Evolutionary conservation across 2,329 filamentous ascomycete species (phyloP), one percentile per base, ranked within the genome.

Genomic region (Fusarium chuoi): DNA sequence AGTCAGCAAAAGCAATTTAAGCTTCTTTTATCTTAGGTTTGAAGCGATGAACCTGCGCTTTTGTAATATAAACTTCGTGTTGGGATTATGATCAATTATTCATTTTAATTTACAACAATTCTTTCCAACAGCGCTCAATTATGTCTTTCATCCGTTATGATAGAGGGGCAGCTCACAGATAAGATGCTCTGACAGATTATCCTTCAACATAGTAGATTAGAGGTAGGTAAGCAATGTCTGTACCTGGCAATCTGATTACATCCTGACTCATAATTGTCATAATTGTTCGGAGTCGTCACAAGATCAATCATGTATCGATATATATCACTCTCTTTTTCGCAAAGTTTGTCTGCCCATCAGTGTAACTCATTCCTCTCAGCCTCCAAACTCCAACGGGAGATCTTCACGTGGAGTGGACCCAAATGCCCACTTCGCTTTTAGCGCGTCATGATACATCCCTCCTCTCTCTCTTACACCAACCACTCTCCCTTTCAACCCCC

Each of bases 341-440:
- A 28, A 48, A 28, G n/a, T 24, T 62, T 24, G 17, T 13, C 18
- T 17, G 12, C 33, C 28, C 24, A n/a, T 60, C 35, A 38, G 4
- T 48, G 22, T 13, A 15, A 63, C 24, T 63, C 22, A 26, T 54
- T 41, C 39, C 20, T 41, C n/a, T 51, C 51, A 49, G n/a, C 26
- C 45, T 46, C 22, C 30, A 41, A 39, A 48, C 33, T 54, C 52
- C 41, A 26, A 33, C 13, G 24, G 39, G 39, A 35, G 26, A 57
- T 65, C 51, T 54, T 48, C 65, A 64, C 57, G 66, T 70, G 58
- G 65, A 56, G 66, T 70, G 58, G 65, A 56, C 61, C 55, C 62
- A 51, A 30, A 52, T 51, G 67, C 24, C 59, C 54, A 33, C 44
- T 39, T 52, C 48, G 20, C 41, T 39, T 44, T 49, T 68, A 68